These are phyloP conservation scores for Castanea sativa DNA, from an alignment of 306 rosid species.

Conservation along the genomic window DNA sequence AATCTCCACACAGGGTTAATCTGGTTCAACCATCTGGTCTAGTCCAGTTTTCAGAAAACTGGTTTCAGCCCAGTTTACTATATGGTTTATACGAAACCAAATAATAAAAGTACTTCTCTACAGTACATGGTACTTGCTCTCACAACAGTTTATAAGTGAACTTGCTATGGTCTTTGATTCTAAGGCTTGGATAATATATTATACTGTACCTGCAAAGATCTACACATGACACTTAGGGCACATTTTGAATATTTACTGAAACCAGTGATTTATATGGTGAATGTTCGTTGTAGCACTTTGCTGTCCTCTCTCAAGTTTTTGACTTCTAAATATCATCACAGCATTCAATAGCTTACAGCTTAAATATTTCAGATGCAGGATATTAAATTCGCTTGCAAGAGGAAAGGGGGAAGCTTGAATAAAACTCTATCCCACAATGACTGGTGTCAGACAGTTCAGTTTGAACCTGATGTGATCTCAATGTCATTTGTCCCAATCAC, in stretches of 20 bases:
- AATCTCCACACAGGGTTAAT: not conserved
- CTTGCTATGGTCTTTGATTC: not conserved
- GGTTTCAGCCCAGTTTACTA: not conserved
- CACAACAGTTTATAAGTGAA: not conserved
- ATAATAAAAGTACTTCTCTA: not conserved
- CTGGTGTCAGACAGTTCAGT: conserved; percentile 77
- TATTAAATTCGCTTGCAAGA: conserved; percentile 61
- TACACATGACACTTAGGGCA: not conserved
- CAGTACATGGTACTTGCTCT: not conserved
- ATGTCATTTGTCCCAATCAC: conserved; percentile 84
- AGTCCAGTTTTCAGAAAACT: not conserved
- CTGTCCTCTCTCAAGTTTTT: not conserved
- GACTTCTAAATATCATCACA: not conserved
- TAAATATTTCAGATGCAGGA: conserved; percentile 40
- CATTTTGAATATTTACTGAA: not conserved
- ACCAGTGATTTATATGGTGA: not conserved
- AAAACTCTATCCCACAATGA: conserved; percentile 48
- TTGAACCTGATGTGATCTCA: conserved; percentile 73
- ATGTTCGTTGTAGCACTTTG: not conserved
- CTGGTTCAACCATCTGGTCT: not conserved
- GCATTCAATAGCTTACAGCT: not conserved
- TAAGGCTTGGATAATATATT: not conserved
- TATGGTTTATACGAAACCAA: not conserved
- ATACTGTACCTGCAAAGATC: not conserved
- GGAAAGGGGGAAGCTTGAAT: conserved; percentile 75